Percentiles rank a stretch among this genome's conserved stretches.
Evolutionary conservation across 345 rosid species (phyloP).

Genomic region (Bretschneidera sinensis): DNA sequence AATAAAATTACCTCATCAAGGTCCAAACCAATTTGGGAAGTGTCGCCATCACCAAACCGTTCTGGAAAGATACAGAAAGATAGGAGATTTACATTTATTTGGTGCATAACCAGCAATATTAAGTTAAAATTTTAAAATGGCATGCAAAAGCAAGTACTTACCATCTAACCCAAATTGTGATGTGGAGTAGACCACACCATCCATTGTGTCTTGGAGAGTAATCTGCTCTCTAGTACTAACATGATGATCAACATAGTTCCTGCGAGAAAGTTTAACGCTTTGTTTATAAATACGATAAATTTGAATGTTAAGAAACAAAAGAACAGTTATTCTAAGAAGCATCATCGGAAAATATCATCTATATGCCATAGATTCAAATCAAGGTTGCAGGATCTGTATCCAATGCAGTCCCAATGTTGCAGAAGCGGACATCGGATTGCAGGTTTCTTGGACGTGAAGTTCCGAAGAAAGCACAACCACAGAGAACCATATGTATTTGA

Average conservation of each 20-base stretch:
- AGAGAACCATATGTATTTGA: too few species aligned
- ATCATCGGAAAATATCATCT: neutral
- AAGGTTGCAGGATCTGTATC: neutral
- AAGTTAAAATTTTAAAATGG: constrained; percentile 10
- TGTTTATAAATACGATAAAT: too few species aligned
- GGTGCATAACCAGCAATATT: neutral
- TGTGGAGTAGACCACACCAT: constrained; percentile 84
- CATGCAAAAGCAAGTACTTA: constrained; percentile 31
- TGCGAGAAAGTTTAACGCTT: too few species aligned
- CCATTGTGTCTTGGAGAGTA: constrained; percentile 98
- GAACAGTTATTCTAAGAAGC: neutral
- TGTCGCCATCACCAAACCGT: constrained; percentile 96
- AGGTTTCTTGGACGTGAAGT: too few species aligned
- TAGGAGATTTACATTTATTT: constrained; percentile 6
- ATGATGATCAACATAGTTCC: constrained; percentile 95
- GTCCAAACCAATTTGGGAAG: constrained; percentile 85
- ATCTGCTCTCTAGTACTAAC: constrained; percentile 95
- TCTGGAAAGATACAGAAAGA: constrained; percentile 43
- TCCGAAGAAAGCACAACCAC: too few species aligned
- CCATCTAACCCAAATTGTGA: constrained; percentile 98
- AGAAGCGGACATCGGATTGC: too few species aligned
- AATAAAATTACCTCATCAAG: constrained; percentile 77
- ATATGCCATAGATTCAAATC: neutral
- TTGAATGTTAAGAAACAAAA: too few species aligned
- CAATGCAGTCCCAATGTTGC: too few species aligned